Percentiles rank a stretch among this genome's conserved stretches.
Evolutionary conservation across 768 basidiomycete species (phyloP).

Genomic region (Leccinum imitatum): DNA sequence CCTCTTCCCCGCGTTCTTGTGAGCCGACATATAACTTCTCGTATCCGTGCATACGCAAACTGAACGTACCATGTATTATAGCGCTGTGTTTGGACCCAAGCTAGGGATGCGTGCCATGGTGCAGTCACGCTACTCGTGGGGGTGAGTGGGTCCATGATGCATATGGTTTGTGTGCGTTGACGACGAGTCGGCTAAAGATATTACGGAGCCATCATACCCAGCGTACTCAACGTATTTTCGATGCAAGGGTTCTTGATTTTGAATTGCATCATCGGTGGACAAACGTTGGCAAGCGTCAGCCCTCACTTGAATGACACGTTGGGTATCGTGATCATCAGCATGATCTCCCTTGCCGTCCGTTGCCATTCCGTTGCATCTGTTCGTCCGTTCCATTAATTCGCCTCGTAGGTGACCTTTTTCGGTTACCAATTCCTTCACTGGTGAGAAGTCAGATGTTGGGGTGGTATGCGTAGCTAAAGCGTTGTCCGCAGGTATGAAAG

Average conservation of each 20-base stretch:
- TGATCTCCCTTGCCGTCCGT: slow-evolving; percentile 33
- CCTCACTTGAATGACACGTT: slow-evolving; percentile 29
- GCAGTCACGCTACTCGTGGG: slow-evolving; percentile 53
- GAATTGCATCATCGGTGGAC: slow-evolving; percentile 62
- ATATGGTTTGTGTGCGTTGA: slow-evolving; percentile 8
- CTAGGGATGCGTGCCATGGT: slow-evolving; percentile 60
- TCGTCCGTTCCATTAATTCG: background rate
- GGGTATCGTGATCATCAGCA: slow-evolving; percentile 34
- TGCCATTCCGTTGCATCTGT: background rate
- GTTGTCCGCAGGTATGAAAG: slow-evolving; percentile 60
- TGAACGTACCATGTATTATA: slow-evolving; percentile 14
- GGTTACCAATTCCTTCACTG: slow-evolving; percentile 62
- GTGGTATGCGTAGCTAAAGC: background rate
- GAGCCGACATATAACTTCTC: slow-evolving; percentile 8
- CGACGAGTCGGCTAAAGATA: slow-evolving; percentile 31
- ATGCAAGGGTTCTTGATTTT: slow-evolving; percentile 58
- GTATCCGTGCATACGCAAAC: background rate
- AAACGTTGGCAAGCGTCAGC: slow-evolving; percentile 52
- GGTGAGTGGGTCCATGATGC: slow-evolving; percentile 31
- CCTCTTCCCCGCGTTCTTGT: slow-evolving; percentile 40
- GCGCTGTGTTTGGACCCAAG: slow-evolving; percentile 54
- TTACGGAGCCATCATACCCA: slow-evolving; percentile 40
- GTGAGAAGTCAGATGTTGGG: slow-evolving; percentile 30
- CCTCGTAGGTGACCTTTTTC: slow-evolving; percentile 54
- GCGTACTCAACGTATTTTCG: slow-evolving; percentile 47